Conservation (phyloP, 768 basidiomycete species). For the Lanmaoa pseudosensibilis region DNA sequence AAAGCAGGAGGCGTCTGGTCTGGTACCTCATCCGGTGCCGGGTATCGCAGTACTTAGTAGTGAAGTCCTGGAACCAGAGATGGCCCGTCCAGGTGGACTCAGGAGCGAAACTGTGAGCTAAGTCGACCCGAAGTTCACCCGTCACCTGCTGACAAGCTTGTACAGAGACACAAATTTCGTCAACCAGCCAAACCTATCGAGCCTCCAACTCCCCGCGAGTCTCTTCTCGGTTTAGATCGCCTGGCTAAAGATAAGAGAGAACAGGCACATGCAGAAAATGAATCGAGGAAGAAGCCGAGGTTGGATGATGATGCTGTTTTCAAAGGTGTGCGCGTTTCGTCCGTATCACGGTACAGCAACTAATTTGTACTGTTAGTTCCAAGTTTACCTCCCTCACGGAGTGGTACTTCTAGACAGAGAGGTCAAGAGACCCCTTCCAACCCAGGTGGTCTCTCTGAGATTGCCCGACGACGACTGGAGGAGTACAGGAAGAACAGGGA, state of each 20-base stretch:
- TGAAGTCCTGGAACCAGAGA: constrained; percentile 83
- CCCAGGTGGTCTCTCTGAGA: constrained; percentile 82
- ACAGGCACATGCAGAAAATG: constrained; percentile 46
- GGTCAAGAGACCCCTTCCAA: constrained; percentile 94
- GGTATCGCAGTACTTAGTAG: constrained; percentile 78
- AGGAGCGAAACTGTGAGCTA: constrained; percentile 58
- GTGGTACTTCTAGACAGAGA: constrained; percentile 63
- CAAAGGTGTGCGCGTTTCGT: constrained; percentile 63
- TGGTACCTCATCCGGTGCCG: constrained; percentile 52
- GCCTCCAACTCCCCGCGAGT: constrained; percentile 75
- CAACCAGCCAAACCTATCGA: constrained; percentile 71
- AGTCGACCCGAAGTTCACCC: too few relatives aligned
- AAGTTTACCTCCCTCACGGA: constrained; percentile 58
- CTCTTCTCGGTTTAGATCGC: constrained; percentile 82
- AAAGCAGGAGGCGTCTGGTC: constrained; percentile 51
- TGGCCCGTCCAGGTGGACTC: constrained; percentile 74
- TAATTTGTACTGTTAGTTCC: constrained; percentile 58
- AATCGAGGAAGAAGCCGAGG: constrained; percentile 62
- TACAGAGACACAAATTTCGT: constrained; percentile 78
- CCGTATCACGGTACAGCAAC: too few relatives aligned
- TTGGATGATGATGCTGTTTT: constrained; percentile 70
- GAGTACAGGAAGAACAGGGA: constrained; percentile 73
- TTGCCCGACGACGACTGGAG: constrained; percentile 68
- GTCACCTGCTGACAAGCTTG: constrained; percentile 6
- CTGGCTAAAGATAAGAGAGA: constrained; percentile 87